A percentile compares a stretch with the other conserved stretches of the same genome.
These are phyloP conservation scores for Dactylellina cionopaga DNA, from an alignment of 2,329 filamentous ascomycete genomes.

Conservation along the genomic window DNA sequence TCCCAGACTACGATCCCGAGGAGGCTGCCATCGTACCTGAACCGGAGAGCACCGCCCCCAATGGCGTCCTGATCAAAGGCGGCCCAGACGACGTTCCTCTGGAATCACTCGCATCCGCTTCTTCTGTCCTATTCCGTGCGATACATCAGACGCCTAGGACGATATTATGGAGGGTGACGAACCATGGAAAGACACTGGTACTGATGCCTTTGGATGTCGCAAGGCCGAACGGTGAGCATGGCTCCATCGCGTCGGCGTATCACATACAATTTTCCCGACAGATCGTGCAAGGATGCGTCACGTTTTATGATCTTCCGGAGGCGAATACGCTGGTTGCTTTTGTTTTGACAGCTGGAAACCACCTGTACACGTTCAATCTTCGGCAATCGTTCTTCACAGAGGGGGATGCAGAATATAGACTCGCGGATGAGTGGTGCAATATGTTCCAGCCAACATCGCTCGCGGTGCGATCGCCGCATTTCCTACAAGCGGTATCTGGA, in stretches of 20 bases:
- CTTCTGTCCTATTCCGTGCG: constrained; percentile 84
- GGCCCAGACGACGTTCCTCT: constrained; percentile 68
- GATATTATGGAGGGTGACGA: constrained; percentile 90
- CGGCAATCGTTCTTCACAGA: constrained; percentile 81
- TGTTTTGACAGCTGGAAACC: constrained; percentile 77
- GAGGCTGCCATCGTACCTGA: constrained; percentile 57
- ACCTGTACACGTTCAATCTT: constrained; percentile 84
- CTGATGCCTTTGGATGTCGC: constrained; percentile 84
- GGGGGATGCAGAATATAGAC: constrained; percentile 75
- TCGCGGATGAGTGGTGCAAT: constrained; percentile 73
- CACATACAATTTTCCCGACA: constrained; percentile 79
- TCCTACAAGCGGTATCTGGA: constrained; percentile 77
- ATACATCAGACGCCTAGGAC: constrained; percentile 79
- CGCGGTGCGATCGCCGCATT: constrained; percentile 79
- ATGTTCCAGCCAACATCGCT: constrained; percentile 77
- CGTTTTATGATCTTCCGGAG: constrained; percentile 80
- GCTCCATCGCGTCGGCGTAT: constrained; percentile 78
- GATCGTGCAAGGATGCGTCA: constrained; percentile 80
- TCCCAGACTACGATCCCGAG: constrained; percentile 59
- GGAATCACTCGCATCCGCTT: constrained; percentile 77
- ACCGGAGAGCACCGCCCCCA: constrained; percentile 59
- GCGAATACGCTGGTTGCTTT: constrained; percentile 82
- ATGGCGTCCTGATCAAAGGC: constrained; percentile 68
- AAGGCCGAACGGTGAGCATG: constrained; percentile 70
- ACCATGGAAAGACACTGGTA: constrained; percentile 81